Percentiles rank a stretch among this genome's conserved stretches.
These are phyloP conservation scores for Syzygium aromaticum DNA, from an alignment of 345 rosid genomes.

Conservation along the genomic window DNA sequence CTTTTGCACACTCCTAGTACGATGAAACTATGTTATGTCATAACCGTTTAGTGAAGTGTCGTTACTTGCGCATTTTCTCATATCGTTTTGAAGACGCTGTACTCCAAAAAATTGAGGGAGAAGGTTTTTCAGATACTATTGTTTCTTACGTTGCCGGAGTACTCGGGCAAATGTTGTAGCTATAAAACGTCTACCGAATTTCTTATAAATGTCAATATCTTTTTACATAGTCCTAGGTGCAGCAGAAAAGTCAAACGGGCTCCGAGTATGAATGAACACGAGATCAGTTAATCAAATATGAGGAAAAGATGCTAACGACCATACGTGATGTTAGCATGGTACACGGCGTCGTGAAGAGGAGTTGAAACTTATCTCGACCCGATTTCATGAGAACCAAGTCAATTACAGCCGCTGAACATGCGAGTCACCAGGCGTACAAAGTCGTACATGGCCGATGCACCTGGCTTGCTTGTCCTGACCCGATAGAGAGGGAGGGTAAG, in stretches of 20 bases:
- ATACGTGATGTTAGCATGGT: fast-evolving
- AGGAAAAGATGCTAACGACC: neutral
- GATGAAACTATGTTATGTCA: fast-evolving
- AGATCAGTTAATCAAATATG: neutral
- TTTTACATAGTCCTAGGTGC: no score
- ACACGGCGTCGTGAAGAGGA: neutral
- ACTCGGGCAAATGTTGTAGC: no score
- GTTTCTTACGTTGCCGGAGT: no score
- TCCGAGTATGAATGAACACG: fast-evolving
- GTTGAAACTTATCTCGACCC: neutral
- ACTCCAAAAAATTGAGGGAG: no score
- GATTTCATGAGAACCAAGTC: neutral
- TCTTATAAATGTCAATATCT: no score
- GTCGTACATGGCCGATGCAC: fast-evolving
- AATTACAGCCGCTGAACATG: neutral
- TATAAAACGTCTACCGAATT: no score
- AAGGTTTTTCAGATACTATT: neutral
- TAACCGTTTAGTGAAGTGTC: neutral
- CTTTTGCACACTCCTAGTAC: no score
- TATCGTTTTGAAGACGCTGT: fast-evolving
- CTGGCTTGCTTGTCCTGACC: neutral
- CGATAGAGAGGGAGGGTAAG: fast-evolving
- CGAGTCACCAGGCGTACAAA: neutral
- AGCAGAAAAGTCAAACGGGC: no score
- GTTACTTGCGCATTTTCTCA: neutral